Evolutionary conservation across 2,329 filamentous ascomycete genomes (phyloP).

Genomic region (Penicillium sp.): DNA sequence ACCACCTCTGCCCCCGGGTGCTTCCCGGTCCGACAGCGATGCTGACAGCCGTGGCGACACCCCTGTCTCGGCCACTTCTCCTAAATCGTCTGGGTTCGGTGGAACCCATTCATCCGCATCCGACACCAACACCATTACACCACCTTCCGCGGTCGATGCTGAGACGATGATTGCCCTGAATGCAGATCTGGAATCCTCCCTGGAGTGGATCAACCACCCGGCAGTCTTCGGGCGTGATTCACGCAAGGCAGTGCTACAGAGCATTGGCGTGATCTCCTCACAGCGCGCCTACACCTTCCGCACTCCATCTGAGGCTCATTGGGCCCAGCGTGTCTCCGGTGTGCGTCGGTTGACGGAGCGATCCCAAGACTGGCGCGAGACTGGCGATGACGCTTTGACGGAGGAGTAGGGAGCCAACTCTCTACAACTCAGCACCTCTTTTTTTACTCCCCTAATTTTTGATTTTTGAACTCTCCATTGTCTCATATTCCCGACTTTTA

Average conservation of each 20-base stretch:
- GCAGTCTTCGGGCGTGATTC: conserved; percentile 92
- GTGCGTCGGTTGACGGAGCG: conserved; percentile 78
- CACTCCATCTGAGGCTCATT: conserved; percentile 82
- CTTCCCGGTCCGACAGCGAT: conserved; percentile 44
- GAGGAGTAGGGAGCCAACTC: conserved; percentile 45
- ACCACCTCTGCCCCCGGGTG: conserved; percentile 71
- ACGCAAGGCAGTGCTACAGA: conserved; percentile 91
- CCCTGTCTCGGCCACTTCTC: conserved; percentile 38
- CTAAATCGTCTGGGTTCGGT: conserved; percentile 36
- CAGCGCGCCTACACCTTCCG: conserved; percentile 93
- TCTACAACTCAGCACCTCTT: neutral
- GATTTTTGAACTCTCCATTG: neutral
- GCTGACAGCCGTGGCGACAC: conserved; percentile 42
- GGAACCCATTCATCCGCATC: conserved; percentile 38
- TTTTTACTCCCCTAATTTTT: neutral
- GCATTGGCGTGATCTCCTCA: conserved; percentile 93
- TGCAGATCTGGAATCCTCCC: conserved; percentile 79
- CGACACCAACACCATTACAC: conserved; percentile 51
- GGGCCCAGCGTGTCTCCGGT: conserved; percentile 79
- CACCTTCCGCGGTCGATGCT: conserved; percentile 74
- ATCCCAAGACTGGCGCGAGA: conserved; percentile 89
- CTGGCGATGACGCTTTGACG: conserved; percentile 69
- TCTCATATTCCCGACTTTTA: conserved; percentile 8
- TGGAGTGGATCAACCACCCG: conserved; percentile 98
- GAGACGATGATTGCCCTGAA: conserved; percentile 83